Conservation (phyloP, 306 rosid genomes). For the Lathyrus oleraceus region DNA sequence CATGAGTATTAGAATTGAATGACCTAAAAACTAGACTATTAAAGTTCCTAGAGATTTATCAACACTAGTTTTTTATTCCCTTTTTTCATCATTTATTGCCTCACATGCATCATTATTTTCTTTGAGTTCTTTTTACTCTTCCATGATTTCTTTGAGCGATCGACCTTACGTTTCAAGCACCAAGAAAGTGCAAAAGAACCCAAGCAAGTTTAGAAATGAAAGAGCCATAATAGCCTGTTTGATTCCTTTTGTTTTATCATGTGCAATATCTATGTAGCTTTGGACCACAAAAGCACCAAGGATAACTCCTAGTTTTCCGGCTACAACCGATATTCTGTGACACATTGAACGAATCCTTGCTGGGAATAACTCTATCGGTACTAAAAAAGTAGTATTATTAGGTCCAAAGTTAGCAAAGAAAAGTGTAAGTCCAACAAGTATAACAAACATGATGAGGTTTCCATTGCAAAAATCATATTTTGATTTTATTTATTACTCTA, state of each 20-base stretch:
- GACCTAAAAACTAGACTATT: conserved; percentile 31
- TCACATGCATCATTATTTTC: conserved; percentile 1
- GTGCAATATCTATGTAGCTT: conserved; percentile 18
- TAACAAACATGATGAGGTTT: conserved; percentile 42
- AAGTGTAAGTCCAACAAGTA: conserved; percentile 57
- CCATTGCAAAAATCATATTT: conserved; percentile 38
- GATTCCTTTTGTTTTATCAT: background rate
- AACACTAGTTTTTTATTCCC: conserved; percentile 26
- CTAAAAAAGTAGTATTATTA: conserved; percentile 62
- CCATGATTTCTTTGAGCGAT: conserved; percentile 58
- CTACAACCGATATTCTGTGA: conserved; percentile 63
- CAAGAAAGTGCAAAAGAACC: conserved; percentile 59
- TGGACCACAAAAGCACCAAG: conserved; percentile 64
- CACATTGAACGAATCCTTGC: conserved; percentile 64
- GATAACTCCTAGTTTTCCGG: conserved; percentile 60
- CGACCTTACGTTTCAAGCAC: conserved; percentile 63
- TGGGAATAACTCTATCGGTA: conserved; percentile 63
- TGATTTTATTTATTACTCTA: conserved; percentile 65
- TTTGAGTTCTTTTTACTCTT: conserved; percentile 40
- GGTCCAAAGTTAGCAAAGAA: conserved; percentile 85
- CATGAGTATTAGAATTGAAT: background rate
- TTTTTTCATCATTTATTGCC: conserved; percentile 16
- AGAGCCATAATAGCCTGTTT: conserved; percentile 43
- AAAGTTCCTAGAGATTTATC: conserved; percentile 22
- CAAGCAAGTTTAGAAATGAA: conserved; percentile 42